phyloP scores from a whole-genome alignment of 352 stramenopile species.

The Globisporangium uncinulatum region DNA sequence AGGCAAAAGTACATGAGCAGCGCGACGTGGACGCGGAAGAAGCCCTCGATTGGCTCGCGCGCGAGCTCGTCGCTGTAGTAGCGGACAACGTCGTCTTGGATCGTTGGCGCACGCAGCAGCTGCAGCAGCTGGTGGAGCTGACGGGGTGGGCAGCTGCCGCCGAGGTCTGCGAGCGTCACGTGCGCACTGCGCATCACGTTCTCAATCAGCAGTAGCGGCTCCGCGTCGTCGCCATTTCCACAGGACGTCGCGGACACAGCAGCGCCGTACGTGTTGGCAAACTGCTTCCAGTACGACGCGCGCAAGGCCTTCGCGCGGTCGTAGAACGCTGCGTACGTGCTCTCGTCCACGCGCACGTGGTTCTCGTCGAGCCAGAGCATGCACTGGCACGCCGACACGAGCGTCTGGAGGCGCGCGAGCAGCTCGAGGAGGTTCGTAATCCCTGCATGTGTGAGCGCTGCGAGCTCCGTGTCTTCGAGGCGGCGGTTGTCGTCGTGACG shows the following conservation, averaged over 20 bases:
- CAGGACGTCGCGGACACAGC: slow-evolving; percentile 44
- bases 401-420: slow-evolving; percentile 54
- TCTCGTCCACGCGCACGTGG: slow-evolving; percentile 31
- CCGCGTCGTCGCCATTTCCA: slow-evolving; percentile 22
- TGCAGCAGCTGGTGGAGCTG: slow-evolving; percentile 51
- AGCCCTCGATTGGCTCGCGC: slow-evolving; percentile 62
- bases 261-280: slow-evolving; percentile 60
- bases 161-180: slow-evolving; percentile 21
- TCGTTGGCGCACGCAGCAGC: slow-evolving; percentile 31
- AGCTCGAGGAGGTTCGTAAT: slow-evolving; percentile 68
- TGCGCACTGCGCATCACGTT: slow-evolving; percentile 71
- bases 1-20: slow-evolving; percentile 79
- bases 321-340: slow-evolving; percentile 66
- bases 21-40: slow-evolving; percentile 68
- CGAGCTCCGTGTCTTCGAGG: slow-evolving; percentile 67
- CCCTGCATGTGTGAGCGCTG: slow-evolving; percentile 48
- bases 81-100: slow-evolving; percentile 53
- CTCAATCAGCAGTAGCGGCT: slow-evolving; percentile 64
- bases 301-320: slow-evolving; percentile 44
- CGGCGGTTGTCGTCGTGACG: slow-evolving; percentile 8
- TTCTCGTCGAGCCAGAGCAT: slow-evolving; percentile 66
- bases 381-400: slow-evolving; percentile 48
- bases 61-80: slow-evolving; percentile 64
- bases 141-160: slow-evolving; percentile 35
- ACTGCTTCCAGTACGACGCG: slow-evolving; percentile 52